Percentiles rank a stretch among this genome's conserved stretches.
Evolutionary conservation across 305 asterid species (phyloP).

Genomic region (Fraxinus greggii): DNA sequence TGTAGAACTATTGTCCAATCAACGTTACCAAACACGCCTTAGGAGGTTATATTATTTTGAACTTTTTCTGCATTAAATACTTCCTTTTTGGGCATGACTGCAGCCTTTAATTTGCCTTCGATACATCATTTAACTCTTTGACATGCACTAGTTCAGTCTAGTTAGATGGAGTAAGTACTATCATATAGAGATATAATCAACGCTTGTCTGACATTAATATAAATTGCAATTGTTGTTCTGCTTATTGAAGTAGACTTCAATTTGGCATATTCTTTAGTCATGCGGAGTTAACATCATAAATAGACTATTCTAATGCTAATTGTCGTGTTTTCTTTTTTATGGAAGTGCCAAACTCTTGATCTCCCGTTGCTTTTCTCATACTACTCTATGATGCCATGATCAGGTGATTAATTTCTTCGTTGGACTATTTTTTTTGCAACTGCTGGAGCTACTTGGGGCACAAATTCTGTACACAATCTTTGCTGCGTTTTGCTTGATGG

Average conservation of each 20-base stretch:
- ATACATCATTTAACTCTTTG: background rate
- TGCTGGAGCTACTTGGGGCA: constrained; percentile 77
- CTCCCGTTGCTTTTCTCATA: background rate
- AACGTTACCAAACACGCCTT: background rate
- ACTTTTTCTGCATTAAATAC: background rate
- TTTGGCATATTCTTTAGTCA: background rate
- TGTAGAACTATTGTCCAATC: background rate
- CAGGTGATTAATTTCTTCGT: constrained; percentile 80
- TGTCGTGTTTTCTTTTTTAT: background rate
- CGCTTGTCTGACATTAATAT: background rate
- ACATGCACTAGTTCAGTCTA: background rate
- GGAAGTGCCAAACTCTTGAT: background rate
- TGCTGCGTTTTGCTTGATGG: constrained; percentile 55
- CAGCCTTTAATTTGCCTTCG: background rate
- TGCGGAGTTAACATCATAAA: background rate
- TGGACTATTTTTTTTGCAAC: constrained; percentile 68
- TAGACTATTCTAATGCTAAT: background rate
- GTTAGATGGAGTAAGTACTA: background rate
- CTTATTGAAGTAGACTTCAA: background rate
- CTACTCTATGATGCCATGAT: background rate
- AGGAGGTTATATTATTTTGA: background rate
- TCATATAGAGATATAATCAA: background rate
- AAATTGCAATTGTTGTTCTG: background rate
- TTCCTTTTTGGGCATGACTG: background rate
- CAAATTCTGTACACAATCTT: constrained; percentile 61